A percentile compares a stretch with the other conserved stretches of the same genome.
Conservation (phyloP, 78 protist genomes). For the Dictyostelium discoideum region DNA sequence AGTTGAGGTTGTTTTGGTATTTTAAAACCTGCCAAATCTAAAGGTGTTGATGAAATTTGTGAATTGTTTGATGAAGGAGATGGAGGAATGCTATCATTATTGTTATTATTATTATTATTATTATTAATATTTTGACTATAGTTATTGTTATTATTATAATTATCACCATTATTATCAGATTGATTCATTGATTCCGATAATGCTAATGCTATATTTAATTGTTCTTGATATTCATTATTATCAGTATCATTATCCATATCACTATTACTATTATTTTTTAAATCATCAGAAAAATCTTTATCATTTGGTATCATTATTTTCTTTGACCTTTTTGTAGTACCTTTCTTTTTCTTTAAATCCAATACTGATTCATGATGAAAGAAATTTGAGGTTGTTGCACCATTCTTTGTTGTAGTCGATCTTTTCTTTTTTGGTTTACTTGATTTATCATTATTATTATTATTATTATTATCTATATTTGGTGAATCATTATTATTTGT, state of each 20-base stretch:
- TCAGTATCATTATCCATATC: neutral
- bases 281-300: neutral
- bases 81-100: neutral
- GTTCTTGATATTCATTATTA: neutral
- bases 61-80: neutral
- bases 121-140: too few relatives aligned
- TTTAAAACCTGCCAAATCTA: slow-evolving; percentile 70
- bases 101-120: too few relatives aligned
- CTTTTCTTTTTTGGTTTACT: neutral
- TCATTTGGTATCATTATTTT: neutral
- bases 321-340: neutral
- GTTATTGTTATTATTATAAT: too few relatives aligned
- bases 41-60: slow-evolving; percentile 47
- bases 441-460: neutral
- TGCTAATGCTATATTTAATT: slow-evolving; percentile 35
- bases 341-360: neutral
- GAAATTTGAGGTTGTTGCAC: neutral
- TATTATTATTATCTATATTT: neutral
- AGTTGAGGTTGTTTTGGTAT: neutral
- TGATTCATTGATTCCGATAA: slow-evolving; percentile 13
- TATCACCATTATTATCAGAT: too few relatives aligned
- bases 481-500: neutral
- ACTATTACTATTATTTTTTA: neutral
- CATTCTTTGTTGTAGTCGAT: neutral
- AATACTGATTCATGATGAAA: neutral